Base-by-base conservation (phyloP, 768 basidiomycete species). In the Pisolithus orientalis region DNA sequence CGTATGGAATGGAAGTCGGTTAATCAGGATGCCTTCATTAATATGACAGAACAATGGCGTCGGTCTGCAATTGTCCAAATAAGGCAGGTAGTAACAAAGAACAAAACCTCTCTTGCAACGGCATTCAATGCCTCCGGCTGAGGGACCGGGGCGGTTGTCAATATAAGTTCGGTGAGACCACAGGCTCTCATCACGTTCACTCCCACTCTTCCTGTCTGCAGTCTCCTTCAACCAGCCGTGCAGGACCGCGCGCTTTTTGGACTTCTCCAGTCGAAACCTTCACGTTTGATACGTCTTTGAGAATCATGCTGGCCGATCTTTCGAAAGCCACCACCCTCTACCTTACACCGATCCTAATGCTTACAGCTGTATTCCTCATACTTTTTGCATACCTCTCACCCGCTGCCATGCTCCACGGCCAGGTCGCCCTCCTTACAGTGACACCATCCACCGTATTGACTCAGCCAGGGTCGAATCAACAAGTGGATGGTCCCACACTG, bases 341-440 rank as follows among this genome's bases (percentile, higher is more conserved):
- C 62, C 74, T 90, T 48, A 76, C 86, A 2, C 85, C 86, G 24
- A 24, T 87, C 5, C 69, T 90, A 46, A 76, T 80, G 54, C 69
- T 90, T 40, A 80, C 87, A 5, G 78, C 86, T 9, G 69, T 85
- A 46, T 58, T 90, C 32, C 79, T 91, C 39, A 72, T 80, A 4
- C 62, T 88, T 2, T 80, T 91, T 56, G 77, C 82, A 4, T 87
- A 80, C 55, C 69, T 88, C n/a, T 79, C 89, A 0, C 89, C 89
- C 0, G 72, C 71, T 5, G 58, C 82, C 47, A 65, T 86, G 60
- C 72, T 90, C 10, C 78, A 80, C 31, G 73, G 74, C 57, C 74
- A 75, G 57, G 86, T 90, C 17, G 74, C 85, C 6, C 73, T 91
- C 34, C 70, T 89, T 43, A 78, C 74, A 2, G 82, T 91, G 3